Evolutionary conservation across 148 eudicot genomes (phyloP).

Genomic region (Beta vulgaris): DNA sequence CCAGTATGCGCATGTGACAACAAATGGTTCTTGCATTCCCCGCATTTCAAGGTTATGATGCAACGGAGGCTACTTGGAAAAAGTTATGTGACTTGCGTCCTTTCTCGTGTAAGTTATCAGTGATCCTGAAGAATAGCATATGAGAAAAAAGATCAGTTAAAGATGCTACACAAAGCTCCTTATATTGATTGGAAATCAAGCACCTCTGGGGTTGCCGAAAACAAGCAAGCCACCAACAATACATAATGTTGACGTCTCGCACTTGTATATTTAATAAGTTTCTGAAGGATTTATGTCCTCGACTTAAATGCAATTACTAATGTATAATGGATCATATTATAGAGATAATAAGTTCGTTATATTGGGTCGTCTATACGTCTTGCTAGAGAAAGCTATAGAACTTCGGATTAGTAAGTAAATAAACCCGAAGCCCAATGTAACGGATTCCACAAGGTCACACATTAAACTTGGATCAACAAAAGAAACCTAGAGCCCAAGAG

Average conservation of each 20-base stretch:
- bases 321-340: too few relatives aligned
- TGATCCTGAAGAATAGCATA: constrained; percentile 46
- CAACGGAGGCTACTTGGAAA: constrained; percentile 55
- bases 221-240: not conserved
- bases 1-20: constrained; percentile 61
- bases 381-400: too few relatives aligned
- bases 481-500: too few relatives aligned
- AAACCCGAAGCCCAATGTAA: too few relatives aligned
- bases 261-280: not conserved
- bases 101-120: constrained; percentile 37
- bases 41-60: constrained; percentile 61
- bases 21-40: constrained; percentile 63
- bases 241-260: not conserved
- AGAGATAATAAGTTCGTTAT: too few relatives aligned
- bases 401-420: too few relatives aligned
- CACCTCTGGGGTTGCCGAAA: not conserved
- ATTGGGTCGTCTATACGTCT: too few relatives aligned
- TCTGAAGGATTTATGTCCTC: too few relatives aligned
- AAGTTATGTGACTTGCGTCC: constrained; percentile 40
- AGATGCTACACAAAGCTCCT: not conserved
- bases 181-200: not conserved
- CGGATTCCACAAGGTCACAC: too few relatives aligned
- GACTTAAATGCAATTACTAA: too few relatives aligned
- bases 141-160: constrained; percentile 21
- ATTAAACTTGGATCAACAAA: too few relatives aligned